Percentiles rank a stretch among this genome's conserved stretches.
These are phyloP conservation scores for Globisporangium splendens DNA, from an alignment of 352 stramenopile species.

Conservation along the genomic window DNA sequence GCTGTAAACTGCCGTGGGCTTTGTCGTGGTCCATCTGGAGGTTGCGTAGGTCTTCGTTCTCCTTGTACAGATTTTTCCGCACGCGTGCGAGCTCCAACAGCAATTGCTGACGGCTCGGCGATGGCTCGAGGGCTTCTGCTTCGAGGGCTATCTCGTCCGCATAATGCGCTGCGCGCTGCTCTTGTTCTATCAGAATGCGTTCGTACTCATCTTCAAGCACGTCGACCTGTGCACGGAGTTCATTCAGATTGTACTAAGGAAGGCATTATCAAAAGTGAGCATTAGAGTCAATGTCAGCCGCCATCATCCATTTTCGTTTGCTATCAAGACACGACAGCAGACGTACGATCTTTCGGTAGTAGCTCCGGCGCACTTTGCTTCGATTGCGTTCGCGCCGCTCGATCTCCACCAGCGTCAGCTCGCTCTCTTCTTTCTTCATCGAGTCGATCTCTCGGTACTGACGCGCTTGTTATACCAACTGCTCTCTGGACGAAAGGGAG, in stretches of 20 bases:
- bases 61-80: slow-evolving; percentile 33
- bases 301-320: background rate
- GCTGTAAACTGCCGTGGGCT: slow-evolving; percentile 40
- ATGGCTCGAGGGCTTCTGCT: slow-evolving; percentile 17
- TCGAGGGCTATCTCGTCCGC: slow-evolving; percentile 18
- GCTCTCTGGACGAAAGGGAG: no score
- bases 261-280: background rate
- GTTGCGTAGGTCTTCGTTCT: slow-evolving; percentile 38
- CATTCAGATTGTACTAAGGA: slow-evolving; percentile 36
- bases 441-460: background rate
- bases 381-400: slow-evolving; percentile 45
- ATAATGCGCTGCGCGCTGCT: slow-evolving; percentile 15
- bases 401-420: slow-evolving; percentile 33
- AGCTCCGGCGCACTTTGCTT: slow-evolving; percentile 47
- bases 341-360: slow-evolving; percentile 57
- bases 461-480: no score
- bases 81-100: slow-evolving; percentile 30
- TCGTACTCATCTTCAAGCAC: slow-evolving; percentile 45
- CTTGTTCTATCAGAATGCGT: slow-evolving; percentile 28
- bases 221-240: slow-evolving; percentile 40
- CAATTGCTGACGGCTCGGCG: slow-evolving; percentile 12
- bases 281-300: no score
- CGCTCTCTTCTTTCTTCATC: slow-evolving; percentile 8
- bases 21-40: slow-evolving; percentile 39
- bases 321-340: background rate